These are phyloP conservation scores for Ustilago tritici DNA, from an alignment of 1,284 basidiomycete genomes.

Conservation along the genomic window DNA sequence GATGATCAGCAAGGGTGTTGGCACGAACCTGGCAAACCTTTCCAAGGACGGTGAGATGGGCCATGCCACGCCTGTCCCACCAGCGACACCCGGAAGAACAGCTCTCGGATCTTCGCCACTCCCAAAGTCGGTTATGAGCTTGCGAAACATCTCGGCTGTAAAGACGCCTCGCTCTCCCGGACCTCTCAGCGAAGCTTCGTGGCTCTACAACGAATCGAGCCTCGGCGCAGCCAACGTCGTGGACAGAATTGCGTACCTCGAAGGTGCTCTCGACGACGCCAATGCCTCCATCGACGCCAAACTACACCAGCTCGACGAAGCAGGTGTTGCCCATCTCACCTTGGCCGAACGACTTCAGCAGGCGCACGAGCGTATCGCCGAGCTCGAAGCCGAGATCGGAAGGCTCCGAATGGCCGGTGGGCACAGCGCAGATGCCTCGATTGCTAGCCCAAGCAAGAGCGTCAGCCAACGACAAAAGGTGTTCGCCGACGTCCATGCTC, in stretches of 20 bases:
- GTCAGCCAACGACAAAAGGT: slow-evolving; percentile 39
- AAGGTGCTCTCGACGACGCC: slow-evolving; percentile 52
- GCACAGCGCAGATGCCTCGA: slow-evolving; percentile 18
- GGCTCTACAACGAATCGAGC: slow-evolving; percentile 59
- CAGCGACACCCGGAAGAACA: slow-evolving; percentile 28
- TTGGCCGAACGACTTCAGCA: slow-evolving; percentile 41
- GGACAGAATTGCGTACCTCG: slow-evolving; percentile 46
- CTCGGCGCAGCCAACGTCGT: slow-evolving; percentile 47
- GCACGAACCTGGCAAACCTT: slow-evolving; percentile 41
- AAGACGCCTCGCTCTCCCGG: slow-evolving; percentile 50
- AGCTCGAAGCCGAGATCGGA: slow-evolving; percentile 52
- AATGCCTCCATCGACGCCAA: slow-evolving; percentile 58
- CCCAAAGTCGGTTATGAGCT: slow-evolving; percentile 44
- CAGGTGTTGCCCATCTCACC: slow-evolving; percentile 50
- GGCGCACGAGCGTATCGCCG: slow-evolving; percentile 46
- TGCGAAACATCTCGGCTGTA: slow-evolving; percentile 43
- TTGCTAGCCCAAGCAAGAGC: slow-evolving; percentile 36
- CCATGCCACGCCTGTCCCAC: slow-evolving; percentile 11
- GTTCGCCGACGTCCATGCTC: slow-evolving; percentile 45
- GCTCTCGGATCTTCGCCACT: slow-evolving; percentile 36
- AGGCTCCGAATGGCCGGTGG: slow-evolving; percentile 28
- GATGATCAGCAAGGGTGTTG: slow-evolving; percentile 47
- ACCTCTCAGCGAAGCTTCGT: slow-evolving; percentile 50
- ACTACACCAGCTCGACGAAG: slow-evolving; percentile 50
- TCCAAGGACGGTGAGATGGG: slow-evolving; percentile 15